These are phyloP conservation scores for Colletotrichum nymphaeae DNA, from an alignment of 2,329 filamentous ascomycete genomes.

Conservation along the genomic window DNA sequence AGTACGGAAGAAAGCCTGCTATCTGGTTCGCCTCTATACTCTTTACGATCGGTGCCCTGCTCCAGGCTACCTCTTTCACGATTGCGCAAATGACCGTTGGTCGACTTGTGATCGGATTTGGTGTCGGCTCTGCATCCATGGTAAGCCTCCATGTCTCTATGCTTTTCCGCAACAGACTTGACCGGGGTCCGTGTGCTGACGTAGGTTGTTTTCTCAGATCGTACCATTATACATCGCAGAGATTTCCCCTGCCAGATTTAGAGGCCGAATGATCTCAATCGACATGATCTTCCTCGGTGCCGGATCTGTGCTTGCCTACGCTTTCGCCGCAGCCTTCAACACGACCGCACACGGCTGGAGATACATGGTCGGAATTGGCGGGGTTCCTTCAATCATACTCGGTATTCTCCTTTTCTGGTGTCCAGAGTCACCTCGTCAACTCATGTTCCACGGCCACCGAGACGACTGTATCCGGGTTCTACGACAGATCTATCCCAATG, in stretches of 20 bases:
- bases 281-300: constrained; percentile 39
- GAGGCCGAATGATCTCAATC: constrained; percentile 41
- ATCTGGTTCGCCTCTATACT: constrained; percentile 31
- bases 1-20: constrained; percentile 36
- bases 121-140: constrained; percentile 55
- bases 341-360: constrained; percentile 43
- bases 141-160: constrained; percentile 37
- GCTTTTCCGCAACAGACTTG: too few relatives aligned
- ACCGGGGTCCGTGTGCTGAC: too few relatives aligned
- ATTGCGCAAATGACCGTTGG: constrained; percentile 39
- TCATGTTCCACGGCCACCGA: constrained; percentile 43
- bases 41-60: constrained; percentile 38
- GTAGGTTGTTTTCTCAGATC: not conserved
- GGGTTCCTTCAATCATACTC: constrained; percentile 37
- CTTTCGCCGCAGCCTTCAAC: constrained; percentile 46
- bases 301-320: constrained; percentile 38
- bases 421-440: constrained; percentile 35
- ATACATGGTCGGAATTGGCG: constrained; percentile 28
- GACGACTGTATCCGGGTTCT: constrained; percentile 42
- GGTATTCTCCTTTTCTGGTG: constrained; percentile 34
- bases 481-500: constrained; percentile 1
- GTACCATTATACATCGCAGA: constrained; percentile 40
- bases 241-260: constrained; percentile 39
- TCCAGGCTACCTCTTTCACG: constrained; percentile 37
- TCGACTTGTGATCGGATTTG: constrained; percentile 47